A percentile compares a stretch with the other conserved stretches of the same genome.
phyloP scores from a whole-genome alignment of 2,329 filamentous ascomycete genomes.

The Tolypocladium endophyticum region DNA sequence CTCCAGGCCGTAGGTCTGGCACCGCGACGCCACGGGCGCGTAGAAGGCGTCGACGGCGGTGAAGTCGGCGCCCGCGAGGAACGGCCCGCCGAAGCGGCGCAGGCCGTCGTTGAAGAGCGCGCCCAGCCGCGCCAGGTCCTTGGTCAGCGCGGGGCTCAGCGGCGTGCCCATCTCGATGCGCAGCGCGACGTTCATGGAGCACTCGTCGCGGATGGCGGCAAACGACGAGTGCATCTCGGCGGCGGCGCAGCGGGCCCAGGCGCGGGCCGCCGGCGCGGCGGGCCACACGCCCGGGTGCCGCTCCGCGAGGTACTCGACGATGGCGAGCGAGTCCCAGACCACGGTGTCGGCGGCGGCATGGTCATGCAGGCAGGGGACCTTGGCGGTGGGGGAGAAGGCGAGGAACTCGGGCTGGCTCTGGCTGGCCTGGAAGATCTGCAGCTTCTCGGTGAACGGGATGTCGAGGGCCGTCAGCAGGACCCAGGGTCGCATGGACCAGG shows the following conservation, averaged over 20 bases:
- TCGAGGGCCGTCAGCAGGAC: conserved; percentile 31
- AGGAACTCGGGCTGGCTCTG: conserved; percentile 21
- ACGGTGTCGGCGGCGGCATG: conserved; percentile 12
- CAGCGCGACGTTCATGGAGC: conserved; percentile 29
- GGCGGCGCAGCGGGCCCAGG: conserved; percentile 31
- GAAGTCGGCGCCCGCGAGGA: conserved; percentile 26
- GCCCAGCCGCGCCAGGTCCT: conserved; percentile 24
- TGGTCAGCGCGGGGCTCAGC: conserved; percentile 17
- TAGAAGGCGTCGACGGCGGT: conserved; percentile 29
- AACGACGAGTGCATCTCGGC: conserved; percentile 39
- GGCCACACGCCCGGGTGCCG: conserved; percentile 32
- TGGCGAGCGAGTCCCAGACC: conserved; percentile 37
- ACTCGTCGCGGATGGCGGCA: conserved; percentile 26
- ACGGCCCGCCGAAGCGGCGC: conserved; percentile 28
- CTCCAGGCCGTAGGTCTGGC: conserved; percentile 25
- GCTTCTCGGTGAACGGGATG: conserved; percentile 30
- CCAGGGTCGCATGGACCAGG: conserved; percentile 36
- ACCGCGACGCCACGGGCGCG: conserved; percentile 27
- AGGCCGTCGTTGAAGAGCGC: conserved; percentile 27
- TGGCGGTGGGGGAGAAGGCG: conserved; percentile 28
- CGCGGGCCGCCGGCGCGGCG: conserved; percentile 22
- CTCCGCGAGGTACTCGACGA: conserved; percentile 36
- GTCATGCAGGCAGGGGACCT: conserved; percentile 30
- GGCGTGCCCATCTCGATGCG: conserved; percentile 20
- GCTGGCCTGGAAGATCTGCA: conserved; percentile 21